These are phyloP conservation scores for Trichoderma gracile DNA, from an alignment of 2,329 filamentous ascomycete species.

Conservation along the genomic window DNA sequence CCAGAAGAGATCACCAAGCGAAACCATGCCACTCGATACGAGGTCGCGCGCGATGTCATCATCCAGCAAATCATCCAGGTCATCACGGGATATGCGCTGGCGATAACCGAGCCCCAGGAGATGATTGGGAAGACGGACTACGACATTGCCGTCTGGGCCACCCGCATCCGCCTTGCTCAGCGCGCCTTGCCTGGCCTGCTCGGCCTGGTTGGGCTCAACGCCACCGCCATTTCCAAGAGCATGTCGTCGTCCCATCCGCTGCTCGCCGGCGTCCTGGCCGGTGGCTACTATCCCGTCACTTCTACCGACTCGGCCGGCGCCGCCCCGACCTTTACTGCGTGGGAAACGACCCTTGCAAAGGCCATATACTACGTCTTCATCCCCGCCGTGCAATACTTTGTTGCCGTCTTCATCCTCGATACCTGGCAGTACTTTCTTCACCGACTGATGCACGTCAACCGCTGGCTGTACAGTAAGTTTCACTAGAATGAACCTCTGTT, in stretches of 20 bases:
- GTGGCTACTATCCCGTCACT: constrained; percentile 77
- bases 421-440: constrained; percentile 99
- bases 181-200: constrained; percentile 73
- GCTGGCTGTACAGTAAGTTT: constrained; percentile 87
- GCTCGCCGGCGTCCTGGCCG: constrained; percentile 73
- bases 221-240: constrained; percentile 71
- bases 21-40: constrained; percentile 81
- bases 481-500: constrained; percentile 55
- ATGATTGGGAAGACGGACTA: constrained; percentile 77
- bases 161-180: constrained; percentile 75
- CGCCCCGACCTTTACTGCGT: constrained; percentile 71
- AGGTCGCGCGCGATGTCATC: constrained; percentile 87
- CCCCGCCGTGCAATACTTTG: constrained; percentile 73
- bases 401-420: constrained; percentile 78
- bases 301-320: constrained; percentile 55
- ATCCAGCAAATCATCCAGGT: constrained; percentile 91
- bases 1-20: constrained; percentile 85
- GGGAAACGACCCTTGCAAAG: constrained; percentile 77
- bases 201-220: constrained; percentile 72
- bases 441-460: constrained; percentile 95
- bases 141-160: constrained; percentile 88
- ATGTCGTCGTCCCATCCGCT: constrained; percentile 70
- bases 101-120: constrained; percentile 71
- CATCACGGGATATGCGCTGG: constrained; percentile 65
- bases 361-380: constrained; percentile 77